Evolutionary conservation across 2,329 filamentous ascomycete genomes (phyloP), one percentile per base, ranked within the genome.

Genomic region (Trichophyton simii): DNA sequence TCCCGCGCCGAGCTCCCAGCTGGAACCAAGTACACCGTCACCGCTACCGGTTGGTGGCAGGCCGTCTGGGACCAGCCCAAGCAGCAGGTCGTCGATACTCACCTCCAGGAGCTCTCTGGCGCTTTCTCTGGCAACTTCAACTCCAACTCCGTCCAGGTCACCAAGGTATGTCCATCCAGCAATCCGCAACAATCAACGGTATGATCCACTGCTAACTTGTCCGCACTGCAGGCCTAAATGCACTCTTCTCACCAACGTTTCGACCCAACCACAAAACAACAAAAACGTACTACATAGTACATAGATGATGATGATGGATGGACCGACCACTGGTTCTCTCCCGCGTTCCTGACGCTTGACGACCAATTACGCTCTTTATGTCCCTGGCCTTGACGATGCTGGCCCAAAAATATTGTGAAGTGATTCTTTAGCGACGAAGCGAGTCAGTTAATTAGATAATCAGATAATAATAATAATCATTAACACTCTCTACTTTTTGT

Each of bases 21-120:
- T 9, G 73, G 70, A 0, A 69, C 68, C 41, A 67, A 68, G 48
- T 76, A 76, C 64, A 63, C 65, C 1, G 66, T 74, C 8, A 64
- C 65, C 22, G 71, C 70, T 0, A 68, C 67, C 22, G 74, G 75
- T 1, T 66, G 64, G 41, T 76, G 73, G 73, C 71, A 73, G 65
- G 68, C 69, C 2, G 59, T 74, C 5, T 75, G 73, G 73, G 63
- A 68, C 13, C 62, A 61, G 7, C 48, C 62, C 8, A 46, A 67
- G 52, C 57, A 65, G 0, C 64, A 68, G 25, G 66, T 72, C 25
- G 67, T 68, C 31, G 48, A 41, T 48, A 61, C 63, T 15, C 65
- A 70, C 42, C 58, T 71, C 18, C 52, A 63, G n/a, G 57, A 67
- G 11, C 52, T 69, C 2, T 57, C 58, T 2, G 64, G 64, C 22